phyloP scores from a whole-genome alignment of 257 asterid genomes.

The Lantana camara region DNA sequence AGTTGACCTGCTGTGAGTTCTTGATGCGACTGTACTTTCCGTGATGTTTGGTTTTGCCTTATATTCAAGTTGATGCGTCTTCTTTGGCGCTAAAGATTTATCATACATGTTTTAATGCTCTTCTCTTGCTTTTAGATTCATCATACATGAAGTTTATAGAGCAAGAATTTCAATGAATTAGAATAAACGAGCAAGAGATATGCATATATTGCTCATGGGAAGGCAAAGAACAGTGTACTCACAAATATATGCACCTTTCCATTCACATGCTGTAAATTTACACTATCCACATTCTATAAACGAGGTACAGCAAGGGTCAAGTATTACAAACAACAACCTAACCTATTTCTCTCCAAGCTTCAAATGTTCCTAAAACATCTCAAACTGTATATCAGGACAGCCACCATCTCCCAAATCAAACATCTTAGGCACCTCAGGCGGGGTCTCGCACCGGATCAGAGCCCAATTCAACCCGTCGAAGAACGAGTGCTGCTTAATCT shows the following conservation, averaged over 20 bases:
- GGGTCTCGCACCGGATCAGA: constrained; percentile 10
- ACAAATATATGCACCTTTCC: neutral
- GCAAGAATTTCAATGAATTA: too few relatives aligned
- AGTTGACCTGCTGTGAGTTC: constrained; percentile 4
- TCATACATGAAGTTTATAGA: too few relatives aligned
- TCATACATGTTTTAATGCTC: too few relatives aligned
- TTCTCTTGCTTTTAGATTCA: too few relatives aligned
- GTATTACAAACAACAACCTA: neutral
- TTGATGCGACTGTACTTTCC: constrained; percentile 7
- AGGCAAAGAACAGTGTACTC: neutral
- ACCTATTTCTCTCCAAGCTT: neutral
- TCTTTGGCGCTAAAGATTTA: neutral
- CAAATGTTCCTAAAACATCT: neutral
- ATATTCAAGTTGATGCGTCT: neutral
- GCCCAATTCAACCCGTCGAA: constrained; percentile 28
- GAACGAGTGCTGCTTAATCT: constrained; percentile 19
- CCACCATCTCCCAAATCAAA: neutral
- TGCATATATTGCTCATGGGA: neutral
- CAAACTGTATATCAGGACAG: neutral
- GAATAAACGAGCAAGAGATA: neutral
- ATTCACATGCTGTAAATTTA: neutral
- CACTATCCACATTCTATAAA: neutral
- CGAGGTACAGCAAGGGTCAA: neutral
- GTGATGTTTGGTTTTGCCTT: constrained; percentile 2
- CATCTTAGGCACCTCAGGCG: constrained; percentile 11